These are phyloP conservation scores for Cryptococcus hybrid DNA, from an alignment of 1,284 basidiomycete genomes.

Conservation along the genomic window DNA sequence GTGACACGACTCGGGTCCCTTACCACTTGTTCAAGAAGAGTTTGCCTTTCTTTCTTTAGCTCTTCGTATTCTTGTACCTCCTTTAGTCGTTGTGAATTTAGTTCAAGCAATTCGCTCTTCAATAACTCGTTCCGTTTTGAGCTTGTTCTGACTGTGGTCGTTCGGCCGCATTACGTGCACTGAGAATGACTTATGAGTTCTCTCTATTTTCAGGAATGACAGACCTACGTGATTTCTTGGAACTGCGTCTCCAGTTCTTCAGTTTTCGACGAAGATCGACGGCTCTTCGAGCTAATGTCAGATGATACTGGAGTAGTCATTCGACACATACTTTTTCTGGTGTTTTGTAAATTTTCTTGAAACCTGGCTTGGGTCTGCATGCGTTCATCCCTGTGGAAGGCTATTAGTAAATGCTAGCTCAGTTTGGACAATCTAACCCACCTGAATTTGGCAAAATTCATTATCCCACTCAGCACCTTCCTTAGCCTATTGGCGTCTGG, in stretches of 20 bases:
- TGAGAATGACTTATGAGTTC: constrained; percentile 33
- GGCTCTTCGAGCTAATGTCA: constrained; percentile 12
- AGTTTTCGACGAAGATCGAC: constrained; percentile 55
- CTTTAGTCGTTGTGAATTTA: constrained; percentile 59
- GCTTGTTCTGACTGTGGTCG: constrained; percentile 66
- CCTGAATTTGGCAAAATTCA: constrained; percentile 89
- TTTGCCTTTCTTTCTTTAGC: constrained; percentile 60
- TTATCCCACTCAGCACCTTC: constrained; percentile 74
- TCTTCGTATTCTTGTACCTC: constrained; percentile 55
- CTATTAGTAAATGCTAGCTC: neutral
- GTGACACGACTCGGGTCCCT: neutral
- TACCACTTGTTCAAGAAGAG: constrained; percentile 32
- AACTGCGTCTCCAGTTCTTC: constrained; percentile 59
- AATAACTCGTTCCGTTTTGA: constrained; percentile 62
- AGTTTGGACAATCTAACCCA: constrained; percentile 10
- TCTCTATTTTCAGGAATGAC: neutral
- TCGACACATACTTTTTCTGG: constrained; percentile 26
- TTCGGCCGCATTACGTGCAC: constrained; percentile 66
- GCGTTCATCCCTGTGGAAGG: constrained; percentile 27
- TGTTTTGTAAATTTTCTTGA: constrained; percentile 23
- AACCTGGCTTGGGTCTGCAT: constrained; percentile 16
- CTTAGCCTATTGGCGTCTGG: constrained; percentile 72
- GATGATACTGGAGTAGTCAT: neutral
- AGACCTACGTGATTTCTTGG: constrained; percentile 61
- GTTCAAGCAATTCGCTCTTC: constrained; percentile 62